phyloP scores from a whole-genome alignment of 106 monocot species.

The Chionographis japonica region DNA sequence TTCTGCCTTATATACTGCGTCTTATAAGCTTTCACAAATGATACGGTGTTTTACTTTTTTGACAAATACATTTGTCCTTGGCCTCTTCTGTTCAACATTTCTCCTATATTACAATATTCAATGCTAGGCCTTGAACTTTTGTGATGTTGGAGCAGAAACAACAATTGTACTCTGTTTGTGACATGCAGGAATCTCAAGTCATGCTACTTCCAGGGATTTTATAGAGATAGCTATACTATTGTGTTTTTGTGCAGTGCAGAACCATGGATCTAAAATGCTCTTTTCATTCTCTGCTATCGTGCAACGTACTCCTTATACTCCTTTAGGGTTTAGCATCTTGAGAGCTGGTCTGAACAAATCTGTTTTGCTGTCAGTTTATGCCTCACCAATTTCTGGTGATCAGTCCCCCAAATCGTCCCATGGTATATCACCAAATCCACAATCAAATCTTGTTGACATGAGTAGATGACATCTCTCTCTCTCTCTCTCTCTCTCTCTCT shows the following conservation, averaged over 20 bases:
- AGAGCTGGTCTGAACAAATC: conserved; percentile 90
- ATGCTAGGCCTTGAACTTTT: too few species aligned
- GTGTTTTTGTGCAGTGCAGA: conserved; percentile 96
- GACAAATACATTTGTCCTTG: too few species aligned
- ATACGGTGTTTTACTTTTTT: too few species aligned
- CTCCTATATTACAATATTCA: too few species aligned
- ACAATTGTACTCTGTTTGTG: neutral
- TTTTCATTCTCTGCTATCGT: conserved; percentile 82
- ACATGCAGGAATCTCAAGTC: conserved; percentile 54
- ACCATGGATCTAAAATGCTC: conserved; percentile 85
- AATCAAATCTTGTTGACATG: neutral
- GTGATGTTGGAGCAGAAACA: too few species aligned
- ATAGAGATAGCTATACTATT: conserved; percentile 64
- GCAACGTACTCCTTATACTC: conserved; percentile 65
- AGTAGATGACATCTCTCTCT: neutral
- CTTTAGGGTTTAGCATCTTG: conserved; percentile 91
- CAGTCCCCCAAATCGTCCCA: conserved; percentile 31
- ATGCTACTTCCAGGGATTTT: conserved; percentile 56
- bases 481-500: neutral
- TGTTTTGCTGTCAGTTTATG: conserved; percentile 82
- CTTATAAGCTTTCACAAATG: too few species aligned
- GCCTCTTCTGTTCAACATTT: too few species aligned
- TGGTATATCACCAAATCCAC: conserved; percentile 38
- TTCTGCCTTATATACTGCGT: too few species aligned
- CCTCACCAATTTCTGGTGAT: conserved; percentile 39